Base-by-base conservation (phyloP, 176 grass and related monocot genomes). In the Oryza australiensis region DNA sequence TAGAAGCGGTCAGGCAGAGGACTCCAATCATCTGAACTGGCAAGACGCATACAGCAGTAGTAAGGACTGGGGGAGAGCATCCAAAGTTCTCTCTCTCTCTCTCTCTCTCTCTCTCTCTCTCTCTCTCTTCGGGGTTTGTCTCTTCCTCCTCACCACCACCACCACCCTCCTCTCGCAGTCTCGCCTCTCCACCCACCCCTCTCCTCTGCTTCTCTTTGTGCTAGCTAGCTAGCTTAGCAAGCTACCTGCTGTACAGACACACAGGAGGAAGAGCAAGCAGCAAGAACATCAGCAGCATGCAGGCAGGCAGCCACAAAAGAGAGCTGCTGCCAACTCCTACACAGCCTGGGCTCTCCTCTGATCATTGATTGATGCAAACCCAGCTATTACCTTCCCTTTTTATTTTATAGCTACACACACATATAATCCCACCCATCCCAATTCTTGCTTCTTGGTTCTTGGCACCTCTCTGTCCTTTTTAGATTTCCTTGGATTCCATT, bases 401-500 rank as follows among this genome's bases (percentile, higher is more conserved):
- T 57, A 38, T 82, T 72, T 72, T 66, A 65, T 77, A 73, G 15
- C 30, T 37, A 43, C 33, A 43, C 76, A 55, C 65, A 76, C 72
- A 85, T 82, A 85, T 57, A 85, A 85, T 77, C 65, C 57, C 77
- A 81, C 65, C 82, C 87, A 89, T 81, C 82, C 53, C 82, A 57
- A 28, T 64, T 86, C 74, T 80, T 83, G 51, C 64, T 88, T 74
- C 78, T 82, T 72, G 83, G 66, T 89, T 89, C 78, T 85, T 77
- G 73, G 78, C 83, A 82, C 73, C 73, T 82, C 85, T 81, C 73
- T 86, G 83, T 77, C 78, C 68, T 81, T 85, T 41, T 40, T 71
- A 77, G 77, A 81, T 89, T 89, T 89, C 83, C 73, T 85, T 86
- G 78, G 87, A 89, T 89, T 62, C 87, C 87, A 55, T 85, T 46